These are phyloP conservation scores for Tilletia indica DNA, from an alignment of 1,284 basidiomycete genomes.

Conservation along the genomic window DNA sequence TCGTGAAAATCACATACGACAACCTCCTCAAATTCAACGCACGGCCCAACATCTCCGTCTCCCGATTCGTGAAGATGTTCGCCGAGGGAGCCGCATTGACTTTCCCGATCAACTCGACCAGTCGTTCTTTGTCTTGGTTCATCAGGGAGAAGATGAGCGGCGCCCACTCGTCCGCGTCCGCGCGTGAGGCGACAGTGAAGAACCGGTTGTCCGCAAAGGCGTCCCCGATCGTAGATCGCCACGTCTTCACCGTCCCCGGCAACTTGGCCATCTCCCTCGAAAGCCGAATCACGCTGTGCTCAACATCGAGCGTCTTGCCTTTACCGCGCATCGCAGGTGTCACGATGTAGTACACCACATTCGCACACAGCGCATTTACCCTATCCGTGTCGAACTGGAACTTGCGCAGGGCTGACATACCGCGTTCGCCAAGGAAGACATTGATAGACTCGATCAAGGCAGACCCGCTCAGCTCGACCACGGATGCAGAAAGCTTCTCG, in stretches of 20 bases:
- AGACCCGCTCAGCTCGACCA: slow-evolving; percentile 1
- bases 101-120: slow-evolving; percentile 70
- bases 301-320: slow-evolving; percentile 57
- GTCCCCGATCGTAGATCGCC: slow-evolving; percentile 77
- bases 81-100: slow-evolving; percentile 72
- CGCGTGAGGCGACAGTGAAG: slow-evolving; percentile 69
- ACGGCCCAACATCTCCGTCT: slow-evolving; percentile 86
- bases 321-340: slow-evolving; percentile 71
- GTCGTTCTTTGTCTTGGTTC: slow-evolving; percentile 79
- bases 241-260: slow-evolving; percentile 75
- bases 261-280: slow-evolving; percentile 71
- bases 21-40: slow-evolving; percentile 83
- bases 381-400: slow-evolving; percentile 84
- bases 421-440: slow-evolving; percentile 69
- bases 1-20: slow-evolving; percentile 78
- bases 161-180: slow-evolving; percentile 69
- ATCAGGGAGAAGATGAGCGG: slow-evolving; percentile 76
- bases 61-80: slow-evolving; percentile 94
- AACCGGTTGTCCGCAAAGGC: slow-evolving; percentile 80
- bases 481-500: slow-evolving; percentile 61
- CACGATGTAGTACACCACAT: slow-evolving; percentile 81
- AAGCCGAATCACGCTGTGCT: slow-evolving; percentile 65
- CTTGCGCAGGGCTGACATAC: slow-evolving; percentile 74
- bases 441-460: slow-evolving; percentile 62
- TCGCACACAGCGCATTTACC: slow-evolving; percentile 72